Evolutionary conservation across 306 rosid species (phyloP).

Genomic region (Sesbania bispinosa): DNA sequence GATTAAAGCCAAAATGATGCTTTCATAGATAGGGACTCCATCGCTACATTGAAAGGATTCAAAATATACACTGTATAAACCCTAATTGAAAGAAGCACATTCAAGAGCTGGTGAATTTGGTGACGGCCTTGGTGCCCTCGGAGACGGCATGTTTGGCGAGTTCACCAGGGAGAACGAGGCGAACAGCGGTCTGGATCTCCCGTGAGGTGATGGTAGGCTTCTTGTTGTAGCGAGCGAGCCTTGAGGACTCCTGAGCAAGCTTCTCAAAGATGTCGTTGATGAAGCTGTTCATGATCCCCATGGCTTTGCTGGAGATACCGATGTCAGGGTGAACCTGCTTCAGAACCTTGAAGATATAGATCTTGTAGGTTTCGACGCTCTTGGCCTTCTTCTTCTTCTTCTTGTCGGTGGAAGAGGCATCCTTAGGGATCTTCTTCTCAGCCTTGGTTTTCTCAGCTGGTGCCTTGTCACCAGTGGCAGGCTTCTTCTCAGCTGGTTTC

Average conservation of each 20-base stretch:
- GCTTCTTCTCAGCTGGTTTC: slow-evolving; percentile 49
- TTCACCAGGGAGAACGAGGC: slow-evolving; percentile 44
- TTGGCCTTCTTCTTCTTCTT: slow-evolving; percentile 35
- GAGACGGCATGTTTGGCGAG: slow-evolving; percentile 50
- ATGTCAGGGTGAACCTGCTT: slow-evolving; percentile 58
- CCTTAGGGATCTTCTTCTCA: slow-evolving; percentile 43
- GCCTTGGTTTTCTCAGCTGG: slow-evolving; percentile 35
- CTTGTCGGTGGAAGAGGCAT: not conserved
- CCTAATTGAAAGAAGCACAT: not conserved
- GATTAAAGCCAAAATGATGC: no score
- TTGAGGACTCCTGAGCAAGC: slow-evolving; percentile 36
- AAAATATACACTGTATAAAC: not conserved
- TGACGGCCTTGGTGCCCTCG: slow-evolving; percentile 49
- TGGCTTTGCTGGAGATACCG: slow-evolving; percentile 46
- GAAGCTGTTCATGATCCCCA: slow-evolving; percentile 53
- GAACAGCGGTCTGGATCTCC: slow-evolving; percentile 48
- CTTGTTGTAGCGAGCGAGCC: slow-evolving; percentile 40
- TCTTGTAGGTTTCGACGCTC: slow-evolving; percentile 41
- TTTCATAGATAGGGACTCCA: not conserved
- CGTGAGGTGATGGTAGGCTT: slow-evolving; percentile 44
- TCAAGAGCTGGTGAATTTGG: slow-evolving; percentile 42
- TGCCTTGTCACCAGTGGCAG: slow-evolving; percentile 24
- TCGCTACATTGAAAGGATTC: not conserved
- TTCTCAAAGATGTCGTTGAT: slow-evolving; percentile 48
- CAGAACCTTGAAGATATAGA: slow-evolving; percentile 44